Evolutionary conservation across 352 stramenopile species (phyloP).

Genomic region (Thraustochytrium striatum): DNA sequence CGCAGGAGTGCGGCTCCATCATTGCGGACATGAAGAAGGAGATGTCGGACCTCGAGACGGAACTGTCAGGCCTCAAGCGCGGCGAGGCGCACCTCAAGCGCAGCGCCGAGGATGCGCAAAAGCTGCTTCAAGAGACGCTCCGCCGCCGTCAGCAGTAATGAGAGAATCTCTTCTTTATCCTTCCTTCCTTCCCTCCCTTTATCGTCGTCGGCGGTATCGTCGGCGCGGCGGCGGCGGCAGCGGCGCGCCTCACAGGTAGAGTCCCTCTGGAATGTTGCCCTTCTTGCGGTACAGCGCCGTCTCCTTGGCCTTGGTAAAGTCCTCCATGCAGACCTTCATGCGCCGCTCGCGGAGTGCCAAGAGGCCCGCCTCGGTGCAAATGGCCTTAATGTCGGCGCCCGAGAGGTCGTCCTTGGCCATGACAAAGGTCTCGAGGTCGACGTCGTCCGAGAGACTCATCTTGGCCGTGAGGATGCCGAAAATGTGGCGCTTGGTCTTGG

Average conservation of each 20-base stretch:
- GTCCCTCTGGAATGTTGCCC: conserved; percentile 96
- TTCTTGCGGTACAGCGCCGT: conserved; percentile 99
- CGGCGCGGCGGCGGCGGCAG: too few relatives aligned
- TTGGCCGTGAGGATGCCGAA: conserved; percentile 99
- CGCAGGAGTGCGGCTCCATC: not conserved
- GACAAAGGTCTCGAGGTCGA: conserved; percentile 99
- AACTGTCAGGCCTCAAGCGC: conserved; percentile 17
- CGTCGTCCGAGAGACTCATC: conserved; percentile 96
- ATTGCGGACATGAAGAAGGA: conserved; percentile 7
- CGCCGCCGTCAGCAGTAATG: conserved; percentile 8
- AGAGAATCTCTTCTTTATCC: not conserved
- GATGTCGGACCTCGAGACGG: not conserved
- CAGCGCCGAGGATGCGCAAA: conserved; percentile 27
- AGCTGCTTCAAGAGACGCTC: conserved; percentile 3
- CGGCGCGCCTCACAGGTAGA: conserved; percentile 99
- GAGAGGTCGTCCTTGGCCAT: conserved; percentile 99
- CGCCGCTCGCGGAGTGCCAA: conserved; percentile 95
- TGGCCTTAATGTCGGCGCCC: conserved; percentile 98
- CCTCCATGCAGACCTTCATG: conserved; percentile 99
- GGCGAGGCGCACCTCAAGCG: conserved; percentile 25
- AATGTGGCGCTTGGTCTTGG: conserved; percentile 99
- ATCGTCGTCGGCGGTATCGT: too few relatives aligned
- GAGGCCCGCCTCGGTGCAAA: conserved; percentile 99
- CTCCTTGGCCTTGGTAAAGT: conserved; percentile 99
- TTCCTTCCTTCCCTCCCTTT: too few relatives aligned